Conservation (phyloP, 2,329 filamentous ascomycete genomes). For the Diaporthe helianthi region DNA sequence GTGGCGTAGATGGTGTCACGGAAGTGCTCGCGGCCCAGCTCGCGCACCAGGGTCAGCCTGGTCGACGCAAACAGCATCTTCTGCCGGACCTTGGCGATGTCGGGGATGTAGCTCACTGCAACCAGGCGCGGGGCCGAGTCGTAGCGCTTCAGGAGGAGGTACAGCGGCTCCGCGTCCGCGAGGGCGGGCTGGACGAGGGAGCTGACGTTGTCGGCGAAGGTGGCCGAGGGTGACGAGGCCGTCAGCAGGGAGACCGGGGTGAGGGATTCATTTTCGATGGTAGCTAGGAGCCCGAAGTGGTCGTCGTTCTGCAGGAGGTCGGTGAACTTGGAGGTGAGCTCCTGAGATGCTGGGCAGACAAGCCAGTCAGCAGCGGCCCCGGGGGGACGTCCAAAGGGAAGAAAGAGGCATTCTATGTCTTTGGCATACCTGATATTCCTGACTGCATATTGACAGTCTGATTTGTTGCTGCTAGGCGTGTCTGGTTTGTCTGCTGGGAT, state of each 20-base stretch:
- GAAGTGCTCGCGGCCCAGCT: conserved; percentile 81
- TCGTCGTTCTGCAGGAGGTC: conserved; percentile 66
- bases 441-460: conserved; percentile 33
- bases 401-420: not conserved
- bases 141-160: conserved; percentile 76
- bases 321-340: conserved; percentile 78
- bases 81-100: conserved; percentile 78
- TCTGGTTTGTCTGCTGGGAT: not conserved
- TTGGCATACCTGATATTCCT: conserved; percentile 33
- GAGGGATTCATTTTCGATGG: conserved; percentile 73
- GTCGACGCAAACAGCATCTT: conserved; percentile 89
- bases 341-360: conserved; percentile 80
- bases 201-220: conserved; percentile 69
- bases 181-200: conserved; percentile 67
- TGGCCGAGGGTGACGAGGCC: conserved; percentile 58
- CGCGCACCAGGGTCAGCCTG: conserved; percentile 75
- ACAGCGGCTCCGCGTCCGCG: conserved; percentile 71
- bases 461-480: not conserved
- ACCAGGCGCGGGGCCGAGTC: conserved; percentile 64
- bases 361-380: no score
- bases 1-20: conserved; percentile 78
- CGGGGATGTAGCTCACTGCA: conserved; percentile 80
- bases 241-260: conserved; percentile 62
- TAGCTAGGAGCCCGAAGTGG: conserved; percentile 74
- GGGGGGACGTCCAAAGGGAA: not conserved